These are phyloP conservation scores for Phoma herbarum DNA, from an alignment of 2,329 filamentous ascomycete genomes.

Conservation along the genomic window DNA sequence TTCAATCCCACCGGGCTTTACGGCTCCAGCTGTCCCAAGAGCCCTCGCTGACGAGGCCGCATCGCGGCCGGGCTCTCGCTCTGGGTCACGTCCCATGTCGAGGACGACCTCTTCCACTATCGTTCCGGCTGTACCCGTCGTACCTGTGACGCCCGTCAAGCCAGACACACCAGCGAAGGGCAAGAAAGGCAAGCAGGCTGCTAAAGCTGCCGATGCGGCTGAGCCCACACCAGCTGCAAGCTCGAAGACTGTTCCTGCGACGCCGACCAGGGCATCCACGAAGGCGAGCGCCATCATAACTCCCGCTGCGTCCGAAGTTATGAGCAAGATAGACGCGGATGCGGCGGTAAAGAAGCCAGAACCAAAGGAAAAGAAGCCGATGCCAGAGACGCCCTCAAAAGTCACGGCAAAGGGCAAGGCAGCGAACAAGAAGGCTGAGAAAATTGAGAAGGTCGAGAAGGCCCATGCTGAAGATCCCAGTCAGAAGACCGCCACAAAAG, in stretches of 20 bases:
- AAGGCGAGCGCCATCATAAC: constrained; percentile 26
- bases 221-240: constrained; percentile 8
- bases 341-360: constrained; percentile 12
- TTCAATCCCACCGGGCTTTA: constrained; percentile 57
- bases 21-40: constrained; percentile 41
- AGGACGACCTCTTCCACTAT: constrained; percentile 45
- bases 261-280: constrained; percentile 30
- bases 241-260: constrained; percentile 25
- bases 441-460: constrained; percentile 13
- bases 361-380: constrained; percentile 31
- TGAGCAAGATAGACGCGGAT: constrained; percentile 19
- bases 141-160: constrained; percentile 50
- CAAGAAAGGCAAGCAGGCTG: constrained; percentile 34
- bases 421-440: constrained; percentile 29
- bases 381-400: constrained; percentile 26
- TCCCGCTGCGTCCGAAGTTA: constrained; percentile 21
- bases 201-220: constrained; percentile 12
- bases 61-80: constrained; percentile 29
- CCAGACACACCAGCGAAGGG: constrained; percentile 42
- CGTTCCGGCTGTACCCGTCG: constrained; percentile 52
- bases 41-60: constrained; percentile 34
- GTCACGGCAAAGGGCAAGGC: constrained; percentile 33
- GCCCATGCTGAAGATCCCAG: constrained; percentile 27
- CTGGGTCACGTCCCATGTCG: constrained; percentile 44
- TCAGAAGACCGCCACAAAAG: constrained; percentile 25